Evolutionary conservation across 345 rosid species (phyloP).

Genomic region (Pseudoturritis turrita): DNA sequence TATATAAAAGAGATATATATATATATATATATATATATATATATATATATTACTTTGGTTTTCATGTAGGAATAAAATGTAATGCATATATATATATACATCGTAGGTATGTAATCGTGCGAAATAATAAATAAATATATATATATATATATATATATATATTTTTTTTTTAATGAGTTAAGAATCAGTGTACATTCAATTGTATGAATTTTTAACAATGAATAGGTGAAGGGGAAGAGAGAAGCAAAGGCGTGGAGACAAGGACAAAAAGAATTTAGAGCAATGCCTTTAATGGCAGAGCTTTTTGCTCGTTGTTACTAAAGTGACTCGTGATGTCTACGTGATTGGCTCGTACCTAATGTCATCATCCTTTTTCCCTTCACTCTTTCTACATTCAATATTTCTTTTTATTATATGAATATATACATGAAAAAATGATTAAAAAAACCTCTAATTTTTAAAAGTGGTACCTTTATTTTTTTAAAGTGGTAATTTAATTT

Average conservation of each 20-base stretch:
- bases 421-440: no score
- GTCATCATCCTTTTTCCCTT: constrained; percentile 19
- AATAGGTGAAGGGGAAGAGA: neutral
- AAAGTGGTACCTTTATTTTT: no score
- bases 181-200: neutral
- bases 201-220: neutral
- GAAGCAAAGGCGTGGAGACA: neutral
- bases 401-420: neutral
- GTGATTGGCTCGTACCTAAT: constrained; percentile 24
- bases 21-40: no score
- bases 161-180: neutral
- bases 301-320: constrained; percentile 23
- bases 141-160: no score
- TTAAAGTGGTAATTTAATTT: no score
- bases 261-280: constrained; percentile 32
- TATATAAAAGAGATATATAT: no score
- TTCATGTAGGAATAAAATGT: no score
- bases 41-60: no score
- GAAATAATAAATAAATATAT: neutral
- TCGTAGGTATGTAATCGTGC: no score
- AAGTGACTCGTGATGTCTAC: constrained; percentile 32
- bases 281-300: constrained; percentile 19
- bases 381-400: neutral
- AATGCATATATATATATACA: no score
- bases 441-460: no score